Percentiles rank a stretch among this genome's conserved stretches.
Conservation (phyloP, 2,329 filamentous ascomycete species). For the Zymoseptoria brevis region DNA sequence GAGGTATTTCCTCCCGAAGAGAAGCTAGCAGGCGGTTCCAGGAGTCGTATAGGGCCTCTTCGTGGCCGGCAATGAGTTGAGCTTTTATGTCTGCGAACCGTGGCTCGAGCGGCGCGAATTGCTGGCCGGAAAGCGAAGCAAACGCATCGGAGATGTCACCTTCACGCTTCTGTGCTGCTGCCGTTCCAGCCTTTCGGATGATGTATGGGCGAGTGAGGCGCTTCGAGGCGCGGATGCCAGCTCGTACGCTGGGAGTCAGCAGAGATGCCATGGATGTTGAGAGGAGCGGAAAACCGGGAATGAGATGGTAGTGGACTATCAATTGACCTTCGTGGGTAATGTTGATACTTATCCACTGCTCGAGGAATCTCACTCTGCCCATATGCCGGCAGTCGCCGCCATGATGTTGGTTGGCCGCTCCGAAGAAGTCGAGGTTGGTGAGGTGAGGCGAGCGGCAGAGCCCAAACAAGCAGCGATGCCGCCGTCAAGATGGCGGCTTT, state of each 20-base stretch:
- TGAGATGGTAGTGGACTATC: neutral
- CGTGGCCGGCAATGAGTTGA: constrained; percentile 39
- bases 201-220: neutral
- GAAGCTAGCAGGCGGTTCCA: constrained; percentile 40
- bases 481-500: neutral
- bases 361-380: neutral
- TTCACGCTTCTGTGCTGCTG: constrained; percentile 34
- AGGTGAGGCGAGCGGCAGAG: neutral
- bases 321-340: neutral
- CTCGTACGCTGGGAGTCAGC: constrained; percentile 3
- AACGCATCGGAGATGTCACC: constrained; percentile 46
- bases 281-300: neutral
- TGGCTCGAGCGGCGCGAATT: constrained; percentile 37
- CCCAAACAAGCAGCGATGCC: neutral
- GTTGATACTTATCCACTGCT: neutral
- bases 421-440: neutral
- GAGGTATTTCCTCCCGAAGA: constrained; percentile 38
- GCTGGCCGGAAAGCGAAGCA: constrained; percentile 40
- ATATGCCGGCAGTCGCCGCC: neutral
- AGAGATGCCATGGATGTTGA: constrained; percentile 6
- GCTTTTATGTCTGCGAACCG: constrained; percentile 41
- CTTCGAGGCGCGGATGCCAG: constrained; percentile 2
- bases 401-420: neutral
- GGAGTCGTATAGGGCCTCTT: constrained; percentile 40
- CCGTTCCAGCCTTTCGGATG: constrained; percentile 16